phyloP scores from a whole-genome alignment of 2,329 filamentous ascomycete genomes.

The Trichoderma afroharzianum region DNA sequence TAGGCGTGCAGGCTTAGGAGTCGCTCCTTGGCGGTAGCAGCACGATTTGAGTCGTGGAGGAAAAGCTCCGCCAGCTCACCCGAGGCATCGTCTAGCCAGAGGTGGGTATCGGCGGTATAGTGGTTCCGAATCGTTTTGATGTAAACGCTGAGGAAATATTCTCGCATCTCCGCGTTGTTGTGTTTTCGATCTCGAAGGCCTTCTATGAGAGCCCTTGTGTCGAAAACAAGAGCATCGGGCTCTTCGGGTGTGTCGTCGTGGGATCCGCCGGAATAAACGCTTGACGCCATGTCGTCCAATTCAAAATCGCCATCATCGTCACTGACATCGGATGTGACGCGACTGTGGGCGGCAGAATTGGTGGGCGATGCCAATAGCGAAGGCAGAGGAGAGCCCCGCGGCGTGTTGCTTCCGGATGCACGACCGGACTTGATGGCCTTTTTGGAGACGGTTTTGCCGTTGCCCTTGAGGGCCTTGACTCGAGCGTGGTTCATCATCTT shows the following conservation, averaged over 20 bases:
- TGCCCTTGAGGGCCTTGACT: constrained; percentile 65
- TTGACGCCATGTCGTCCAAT: constrained; percentile 44
- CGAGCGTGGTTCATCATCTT: constrained; percentile 58
- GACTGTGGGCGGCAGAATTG: constrained; percentile 57
- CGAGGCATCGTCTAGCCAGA: constrained; percentile 54
- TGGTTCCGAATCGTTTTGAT: constrained; percentile 52
- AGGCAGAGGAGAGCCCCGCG: constrained; percentile 57
- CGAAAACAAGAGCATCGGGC: constrained; percentile 57
- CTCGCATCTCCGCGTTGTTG: constrained; percentile 67
- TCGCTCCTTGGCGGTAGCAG: constrained; percentile 65
- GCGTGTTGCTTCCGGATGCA: constrained; percentile 55
- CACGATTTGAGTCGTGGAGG: constrained; percentile 65
- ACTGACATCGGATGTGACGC: constrained; percentile 59
- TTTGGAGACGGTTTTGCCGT: constrained; percentile 67
- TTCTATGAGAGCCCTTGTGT: constrained; percentile 59
- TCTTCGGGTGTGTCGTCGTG: constrained; percentile 59
- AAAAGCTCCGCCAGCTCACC: constrained; percentile 60
- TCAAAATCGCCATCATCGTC: constrained; percentile 43
- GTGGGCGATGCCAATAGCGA: constrained; percentile 56
- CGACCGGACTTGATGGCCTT: constrained; percentile 61
- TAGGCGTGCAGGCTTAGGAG: constrained; percentile 69
- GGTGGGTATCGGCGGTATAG: constrained; percentile 33
- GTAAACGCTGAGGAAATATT: constrained; percentile 39
- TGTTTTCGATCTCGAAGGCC: constrained; percentile 73
- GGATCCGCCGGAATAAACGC: constrained; percentile 40